Conservation (phyloP, 805 yeast genomes). For the Candida piceae region DNA sequence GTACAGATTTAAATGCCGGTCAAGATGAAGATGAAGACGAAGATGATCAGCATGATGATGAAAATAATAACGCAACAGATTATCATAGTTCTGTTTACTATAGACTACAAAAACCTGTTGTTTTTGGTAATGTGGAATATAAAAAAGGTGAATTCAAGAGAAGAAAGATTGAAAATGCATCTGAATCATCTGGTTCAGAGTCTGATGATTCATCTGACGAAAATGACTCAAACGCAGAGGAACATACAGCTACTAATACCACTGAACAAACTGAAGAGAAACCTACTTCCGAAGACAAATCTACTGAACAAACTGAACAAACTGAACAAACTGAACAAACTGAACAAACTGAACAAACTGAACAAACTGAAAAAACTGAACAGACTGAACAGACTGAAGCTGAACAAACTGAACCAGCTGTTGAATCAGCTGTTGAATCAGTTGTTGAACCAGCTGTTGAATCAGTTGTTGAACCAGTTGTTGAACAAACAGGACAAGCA, state of each 20-base stretch:
- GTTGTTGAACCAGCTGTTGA: no score
- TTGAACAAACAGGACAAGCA: no score
- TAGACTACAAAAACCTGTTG: constrained; percentile 11
- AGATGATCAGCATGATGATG: constrained; percentile 15
- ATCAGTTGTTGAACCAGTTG: no score
- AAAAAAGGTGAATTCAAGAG: constrained; percentile 9
- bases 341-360: not conserved
- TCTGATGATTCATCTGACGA: not conserved
- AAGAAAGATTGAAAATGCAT: constrained; percentile 3
- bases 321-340: not conserved
- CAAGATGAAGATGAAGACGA: constrained; percentile 14
- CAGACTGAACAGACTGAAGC: not conserved
- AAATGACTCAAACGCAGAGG: not conserved
- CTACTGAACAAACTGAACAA: not conserved
- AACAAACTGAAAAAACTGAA: not conserved
- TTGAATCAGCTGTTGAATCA: not conserved
- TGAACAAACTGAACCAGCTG: not conserved
- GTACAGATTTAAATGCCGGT: constrained; percentile 14
- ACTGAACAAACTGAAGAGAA: no score
- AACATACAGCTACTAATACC: no score
- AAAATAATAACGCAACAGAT: constrained; percentile 6
- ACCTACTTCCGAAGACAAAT: not conserved
- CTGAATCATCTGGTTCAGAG: not conserved
- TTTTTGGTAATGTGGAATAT: constrained; percentile 12
- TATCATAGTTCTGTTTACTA: constrained; percentile 14